Percentiles rank a stretch among this genome's conserved stretches.
These are phyloP conservation scores for Astragalus glycyphyllos DNA, from an alignment of 306 rosid genomes.

Conservation along the genomic window DNA sequence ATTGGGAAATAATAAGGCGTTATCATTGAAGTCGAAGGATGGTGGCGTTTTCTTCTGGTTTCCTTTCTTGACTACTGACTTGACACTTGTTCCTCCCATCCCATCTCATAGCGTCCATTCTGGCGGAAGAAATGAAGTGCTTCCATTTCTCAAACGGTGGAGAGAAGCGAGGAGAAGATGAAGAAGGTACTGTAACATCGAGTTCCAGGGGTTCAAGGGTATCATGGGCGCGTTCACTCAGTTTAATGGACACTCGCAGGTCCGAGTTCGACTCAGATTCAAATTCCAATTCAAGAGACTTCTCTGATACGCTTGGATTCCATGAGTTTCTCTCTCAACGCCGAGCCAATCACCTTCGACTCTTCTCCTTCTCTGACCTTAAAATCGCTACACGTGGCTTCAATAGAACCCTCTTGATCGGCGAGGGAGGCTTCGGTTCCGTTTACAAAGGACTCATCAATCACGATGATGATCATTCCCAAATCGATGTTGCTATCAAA, in stretches of 20 bases:
- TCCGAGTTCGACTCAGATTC: constrained; percentile 69
- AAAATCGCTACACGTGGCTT: constrained; percentile 83
- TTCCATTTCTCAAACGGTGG: constrained; percentile 78
- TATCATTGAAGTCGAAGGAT: background rate
- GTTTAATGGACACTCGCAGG: constrained; percentile 69
- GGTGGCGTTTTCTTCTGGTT: background rate
- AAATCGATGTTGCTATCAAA: constrained; percentile 80
- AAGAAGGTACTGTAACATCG: constrained; percentile 47
- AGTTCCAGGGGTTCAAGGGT: constrained; percentile 70
- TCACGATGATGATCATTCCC: background rate
- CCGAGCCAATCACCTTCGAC: constrained; percentile 73
- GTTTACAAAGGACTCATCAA: constrained; percentile 65
- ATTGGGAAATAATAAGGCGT: background rate
- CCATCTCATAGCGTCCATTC: background rate
- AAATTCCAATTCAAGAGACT: constrained; percentile 57
- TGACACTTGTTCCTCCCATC: background rate
- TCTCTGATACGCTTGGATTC: constrained; percentile 65
- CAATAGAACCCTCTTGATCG: constrained; percentile 71
- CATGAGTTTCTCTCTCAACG: constrained; percentile 64
- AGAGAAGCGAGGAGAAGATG: constrained; percentile 56
- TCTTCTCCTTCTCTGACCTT: constrained; percentile 76
- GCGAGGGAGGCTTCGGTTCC: constrained; percentile 96
- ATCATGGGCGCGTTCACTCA: constrained; percentile 95
- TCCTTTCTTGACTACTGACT: constrained; percentile 2
- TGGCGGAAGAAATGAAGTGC: constrained; percentile 64